Evolutionary conservation across 129 eudicot genomes (phyloP).

Genomic region (Calendula officinalis): DNA sequence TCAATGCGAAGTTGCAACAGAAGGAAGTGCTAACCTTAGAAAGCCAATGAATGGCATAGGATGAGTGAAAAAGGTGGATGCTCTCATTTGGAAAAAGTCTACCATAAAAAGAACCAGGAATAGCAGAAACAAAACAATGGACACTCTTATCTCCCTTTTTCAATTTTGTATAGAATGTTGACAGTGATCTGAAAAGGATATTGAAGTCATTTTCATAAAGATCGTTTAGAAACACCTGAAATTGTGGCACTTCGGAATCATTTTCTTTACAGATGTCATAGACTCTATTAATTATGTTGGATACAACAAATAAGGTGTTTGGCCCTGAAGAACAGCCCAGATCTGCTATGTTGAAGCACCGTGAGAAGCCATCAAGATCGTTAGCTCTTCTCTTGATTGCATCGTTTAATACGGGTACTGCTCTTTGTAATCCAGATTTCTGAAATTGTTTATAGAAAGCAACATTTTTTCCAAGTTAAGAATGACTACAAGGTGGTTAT

Average conservation of each 20-base stretch:
- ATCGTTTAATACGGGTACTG: constrained; percentile 7
- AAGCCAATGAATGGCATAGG: constrained; percentile 30
- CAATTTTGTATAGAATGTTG: constrained; percentile 8
- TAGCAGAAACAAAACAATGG: constrained; percentile 11
- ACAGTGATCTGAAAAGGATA: constrained; percentile 21
- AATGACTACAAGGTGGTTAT: not conserved
- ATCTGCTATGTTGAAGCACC: constrained; percentile 27
- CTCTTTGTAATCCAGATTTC: constrained; percentile 3
- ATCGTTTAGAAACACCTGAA: constrained; percentile 36
- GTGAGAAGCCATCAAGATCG: constrained; percentile 1
- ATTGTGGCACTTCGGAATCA: constrained; percentile 5
- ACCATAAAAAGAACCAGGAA: constrained; percentile 27
- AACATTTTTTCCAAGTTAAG: not conserved
- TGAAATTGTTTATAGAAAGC: not conserved
- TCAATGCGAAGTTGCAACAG: not conserved
- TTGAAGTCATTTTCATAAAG: constrained; percentile 32
- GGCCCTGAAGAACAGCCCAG: constrained; percentile 37
- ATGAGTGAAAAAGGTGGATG: constrained; percentile 34
- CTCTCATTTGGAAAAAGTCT: constrained; percentile 31
- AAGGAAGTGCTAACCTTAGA: constrained; percentile 22
- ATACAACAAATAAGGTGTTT: constrained; percentile 20
- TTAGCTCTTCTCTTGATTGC: constrained; percentile 11
- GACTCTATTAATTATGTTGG: constrained; percentile 15
- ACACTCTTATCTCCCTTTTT: constrained; percentile 10
- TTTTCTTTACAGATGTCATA: not conserved